Base-by-base conservation (phyloP, 345 rosid genomes). In the Luvunga scandens region DNA sequence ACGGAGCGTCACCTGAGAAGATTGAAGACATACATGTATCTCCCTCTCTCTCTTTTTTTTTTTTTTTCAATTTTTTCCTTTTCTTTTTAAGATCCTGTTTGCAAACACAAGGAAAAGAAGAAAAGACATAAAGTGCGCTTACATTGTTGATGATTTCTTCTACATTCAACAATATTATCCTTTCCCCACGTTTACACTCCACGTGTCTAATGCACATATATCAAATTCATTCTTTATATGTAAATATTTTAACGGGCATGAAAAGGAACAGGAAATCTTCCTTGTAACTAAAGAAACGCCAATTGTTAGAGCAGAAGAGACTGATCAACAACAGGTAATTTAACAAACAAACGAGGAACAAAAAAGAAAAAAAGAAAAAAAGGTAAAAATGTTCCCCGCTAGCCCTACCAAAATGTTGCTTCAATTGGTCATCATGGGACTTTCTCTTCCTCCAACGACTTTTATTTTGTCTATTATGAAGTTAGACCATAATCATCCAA, bases 271-370 rank as follows among this genome's bases (percentile, higher is more conserved):
- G 63, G 73, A 81, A 72, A 86, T 83, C 76, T 85, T 76, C 82
- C 90, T 84, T 88, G 75, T 72, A 83, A 77, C 91, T 60, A 75
- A 86, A 88, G 87, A 78, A 82, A 85, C 79, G 86, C 83, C 77
- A 77, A 61, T 50, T 69, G 79, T 39, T 63, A 45, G 21, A 68
- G 21, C 1, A 65, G n/a, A 31, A 70, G 66, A 68, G 18, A 28
- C 12, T 16, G 36, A 45, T 16, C 50, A 50, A 38, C 22, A 73
- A 25, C 25, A 0, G 68, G 59, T 27, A 19, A 66, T 33, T 57
- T 57, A 78, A 48, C 71, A 75, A 39, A 48, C 31, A 45, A 69
- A 76, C 53, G 62, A 34, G 18, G 18, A 45, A 45, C 18, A 45
- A 45, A 45, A 45, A 53, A 18, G 57, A 5, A 53, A 6, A 16